Evolutionary conservation across 1,284 basidiomycete genomes (phyloP).

Genomic region (Microstroma glucosiphilum): DNA sequence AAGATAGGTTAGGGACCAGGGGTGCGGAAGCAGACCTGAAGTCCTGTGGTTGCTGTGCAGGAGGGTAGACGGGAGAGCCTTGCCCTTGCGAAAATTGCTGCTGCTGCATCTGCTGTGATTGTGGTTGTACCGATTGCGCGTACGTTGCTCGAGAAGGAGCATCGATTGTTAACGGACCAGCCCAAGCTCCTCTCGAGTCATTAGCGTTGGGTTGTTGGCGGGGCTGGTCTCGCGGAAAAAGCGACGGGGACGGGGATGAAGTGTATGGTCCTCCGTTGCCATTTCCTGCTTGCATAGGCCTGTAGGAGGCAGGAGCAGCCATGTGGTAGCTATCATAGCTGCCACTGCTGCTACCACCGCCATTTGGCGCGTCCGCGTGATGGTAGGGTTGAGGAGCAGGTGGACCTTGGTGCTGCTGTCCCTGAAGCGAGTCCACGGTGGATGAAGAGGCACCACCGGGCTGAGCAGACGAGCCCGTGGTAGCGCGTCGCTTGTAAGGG

Average conservation of each 20-base stretch:
- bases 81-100: no score
- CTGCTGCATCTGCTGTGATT: background rate
- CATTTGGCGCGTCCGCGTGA: constrained; percentile 14
- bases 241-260: background rate
- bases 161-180: background rate
- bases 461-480: constrained; percentile 20
- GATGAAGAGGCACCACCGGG: background rate
- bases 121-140: constrained; percentile 1
- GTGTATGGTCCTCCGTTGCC: background rate
- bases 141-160: background rate
- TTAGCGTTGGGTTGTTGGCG: background rate
- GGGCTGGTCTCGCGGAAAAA: constrained; percentile 8
- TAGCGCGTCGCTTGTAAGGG: constrained; percentile 70
- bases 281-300: background rate
- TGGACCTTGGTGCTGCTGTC: constrained; percentile 8
- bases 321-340: constrained; percentile 3
- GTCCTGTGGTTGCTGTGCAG: background rate
- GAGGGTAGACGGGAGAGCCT: no score
- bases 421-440: background rate
- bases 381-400: constrained; percentile 5
- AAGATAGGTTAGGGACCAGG: constrained; percentile 1
- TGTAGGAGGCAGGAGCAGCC: background rate
- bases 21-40: background rate
- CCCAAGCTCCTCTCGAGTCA: constrained; percentile 1
- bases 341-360: constrained; percentile 6